phyloP scores from a whole-genome alignment of 352 stramenopile genomes.

The Phytophthora melonis region DNA sequence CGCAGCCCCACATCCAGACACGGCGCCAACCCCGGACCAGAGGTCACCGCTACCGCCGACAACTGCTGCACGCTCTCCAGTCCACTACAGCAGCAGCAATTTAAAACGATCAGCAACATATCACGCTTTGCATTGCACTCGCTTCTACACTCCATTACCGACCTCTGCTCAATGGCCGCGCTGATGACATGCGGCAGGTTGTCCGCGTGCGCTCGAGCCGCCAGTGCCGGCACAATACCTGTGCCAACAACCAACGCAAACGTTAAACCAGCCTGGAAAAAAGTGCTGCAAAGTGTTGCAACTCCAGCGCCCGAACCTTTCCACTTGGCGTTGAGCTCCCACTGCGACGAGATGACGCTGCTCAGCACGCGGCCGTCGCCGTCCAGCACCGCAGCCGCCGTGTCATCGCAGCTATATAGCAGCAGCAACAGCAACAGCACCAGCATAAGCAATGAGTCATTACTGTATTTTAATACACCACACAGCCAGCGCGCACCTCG shows the following conservation, averaged over 20 bases:
- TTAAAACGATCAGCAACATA: background rate
- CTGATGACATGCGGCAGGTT: constrained; percentile 96
- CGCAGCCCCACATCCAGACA: constrained; percentile 96
- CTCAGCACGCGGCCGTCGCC: constrained; percentile 93
- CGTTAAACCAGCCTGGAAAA: background rate
- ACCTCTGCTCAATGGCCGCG: constrained; percentile 91
- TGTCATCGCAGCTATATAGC: constrained; percentile 93
- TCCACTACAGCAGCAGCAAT: constrained; percentile 46
- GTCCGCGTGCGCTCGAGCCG: constrained; percentile 93
- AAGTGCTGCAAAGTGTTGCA: constrained; percentile 3
- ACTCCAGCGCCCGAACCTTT: constrained; percentile 52
- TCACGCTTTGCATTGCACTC: background rate
- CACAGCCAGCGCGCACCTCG: constrained; percentile 47
- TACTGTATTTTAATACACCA: background rate
- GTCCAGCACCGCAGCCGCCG: constrained; percentile 90
- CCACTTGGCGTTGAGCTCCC: constrained; percentile 88
- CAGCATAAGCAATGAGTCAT: background rate
- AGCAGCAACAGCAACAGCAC: too few relatives aligned
- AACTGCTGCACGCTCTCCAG: constrained; percentile 83
- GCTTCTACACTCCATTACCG: constrained; percentile 33
- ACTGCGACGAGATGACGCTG: constrained; percentile 95
- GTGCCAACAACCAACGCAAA: background rate
- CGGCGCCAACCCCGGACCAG: constrained; percentile 96
- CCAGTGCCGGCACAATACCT: constrained; percentile 97
- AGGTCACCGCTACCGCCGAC: constrained; percentile 96